Evolutionary conservation across 2,329 filamentous ascomycete species (phyloP).

Genomic region (Penicillium psychrosexuale): DNA sequence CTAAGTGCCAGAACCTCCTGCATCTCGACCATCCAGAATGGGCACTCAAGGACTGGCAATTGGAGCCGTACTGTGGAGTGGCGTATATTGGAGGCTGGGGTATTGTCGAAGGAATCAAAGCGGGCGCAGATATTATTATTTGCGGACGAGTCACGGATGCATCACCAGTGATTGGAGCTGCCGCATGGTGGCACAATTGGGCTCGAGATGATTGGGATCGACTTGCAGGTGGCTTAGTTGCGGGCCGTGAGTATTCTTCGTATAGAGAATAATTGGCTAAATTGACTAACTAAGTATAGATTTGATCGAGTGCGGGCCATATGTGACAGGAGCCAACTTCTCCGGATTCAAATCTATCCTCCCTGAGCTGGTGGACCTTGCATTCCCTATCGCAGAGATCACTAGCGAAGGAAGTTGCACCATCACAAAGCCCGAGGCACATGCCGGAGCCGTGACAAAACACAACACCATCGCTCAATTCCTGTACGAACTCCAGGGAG

Average conservation of each 20-base stretch:
- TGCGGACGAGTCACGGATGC: constrained; percentile 32
- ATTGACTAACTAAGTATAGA: neutral
- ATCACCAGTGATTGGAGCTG: constrained; percentile 21
- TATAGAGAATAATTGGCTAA: no score
- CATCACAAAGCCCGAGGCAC: constrained; percentile 50
- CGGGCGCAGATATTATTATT: constrained; percentile 32
- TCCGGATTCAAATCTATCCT: constrained; percentile 32
- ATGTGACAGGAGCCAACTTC: constrained; percentile 35
- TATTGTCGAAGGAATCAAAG: constrained; percentile 27
- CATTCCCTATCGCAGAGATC: constrained; percentile 34
- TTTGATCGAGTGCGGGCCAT: constrained; percentile 33
- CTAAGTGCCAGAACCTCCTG: no score
- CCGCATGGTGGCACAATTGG: constrained; percentile 21
- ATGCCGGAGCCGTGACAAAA: constrained; percentile 42
- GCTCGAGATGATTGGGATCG: constrained; percentile 9
- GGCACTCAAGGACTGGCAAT: neutral
- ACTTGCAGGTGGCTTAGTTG: constrained; percentile 18
- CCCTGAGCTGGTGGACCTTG: constrained; percentile 10
- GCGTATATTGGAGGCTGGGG: constrained; percentile 13
- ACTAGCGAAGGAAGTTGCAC: constrained; percentile 45
- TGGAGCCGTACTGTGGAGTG: constrained; percentile 1
- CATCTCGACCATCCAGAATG: no score
- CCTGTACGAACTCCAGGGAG: constrained; percentile 50
- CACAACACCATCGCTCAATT: constrained; percentile 47
- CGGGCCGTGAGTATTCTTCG: constrained; percentile 10